Base-by-base conservation (phyloP, 805 yeast genomes). In the Starmerella stigmatis region DNA sequence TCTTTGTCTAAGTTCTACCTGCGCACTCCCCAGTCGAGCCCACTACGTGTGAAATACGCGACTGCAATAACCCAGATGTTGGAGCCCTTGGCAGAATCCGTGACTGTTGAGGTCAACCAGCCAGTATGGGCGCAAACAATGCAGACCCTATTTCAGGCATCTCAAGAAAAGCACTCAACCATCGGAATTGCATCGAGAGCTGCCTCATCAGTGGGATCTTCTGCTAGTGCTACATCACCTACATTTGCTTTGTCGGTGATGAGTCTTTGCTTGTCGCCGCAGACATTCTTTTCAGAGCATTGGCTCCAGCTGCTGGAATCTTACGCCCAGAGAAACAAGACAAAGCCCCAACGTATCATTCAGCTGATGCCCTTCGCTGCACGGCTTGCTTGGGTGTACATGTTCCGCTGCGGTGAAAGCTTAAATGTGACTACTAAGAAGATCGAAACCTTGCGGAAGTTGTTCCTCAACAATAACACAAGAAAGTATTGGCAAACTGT, bases 91-190 rank as follows among this genome's bases (percentile, higher is more conserved):
- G 94, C 96, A 0, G 89, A 85, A 8, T 70, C 78, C 1, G 70
- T 88, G 26, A 85, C 96, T 0, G 97, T 96, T 0, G 99, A 92
- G 60, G 88, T 86, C 0, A 89, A 92, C 57, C 94, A 89, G 60
- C 98, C 98, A 3, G 77, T 81, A 1, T 92, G 98, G 99, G 78
- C 80, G 0, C 83, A 78, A 32, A 92, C 96, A 0, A 74, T 86
- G 44, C 73, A 73, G 19, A 65, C 69, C 16, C 75, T 89, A 12
- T 78, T 74, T 60, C 62, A 29, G 13, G 45, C 50, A 1, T 44
- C 49, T 0, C 48, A 44, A 23, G 53, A 43, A 22, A 31, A 31
- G 11, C 47, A 35, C 4, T 8, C 44, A 2, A n/a, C 16, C 13
- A n/a, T 32, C 11, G 52, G 47, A 1, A 17, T 49, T 2, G 44